Percentiles rank a stretch among this genome's conserved stretches.
phyloP scores from a whole-genome alignment of 371 early-diverging fungal species.

The Zychaea mexicana region DNA sequence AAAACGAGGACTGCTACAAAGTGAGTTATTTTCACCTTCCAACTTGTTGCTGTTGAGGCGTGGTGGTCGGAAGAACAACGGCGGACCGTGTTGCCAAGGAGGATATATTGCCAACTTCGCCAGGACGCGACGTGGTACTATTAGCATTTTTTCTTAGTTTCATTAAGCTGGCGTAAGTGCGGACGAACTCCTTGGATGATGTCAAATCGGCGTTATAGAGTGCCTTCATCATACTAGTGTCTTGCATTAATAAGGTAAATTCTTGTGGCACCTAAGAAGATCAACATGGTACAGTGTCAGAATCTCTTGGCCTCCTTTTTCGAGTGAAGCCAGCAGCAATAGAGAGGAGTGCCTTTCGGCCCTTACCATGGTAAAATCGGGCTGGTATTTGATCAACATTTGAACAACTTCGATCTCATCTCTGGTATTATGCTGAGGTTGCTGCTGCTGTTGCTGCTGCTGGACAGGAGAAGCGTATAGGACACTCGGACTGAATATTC shows the following conservation, averaged over 20 bases:
- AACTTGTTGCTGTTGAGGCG: constrained; percentile 5
- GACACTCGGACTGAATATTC: constrained; percentile 92
- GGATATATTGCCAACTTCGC: not conserved
- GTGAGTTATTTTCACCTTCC: no score
- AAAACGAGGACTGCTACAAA: not conserved
- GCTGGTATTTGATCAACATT: constrained; percentile 70
- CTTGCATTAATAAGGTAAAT: constrained; percentile 16
- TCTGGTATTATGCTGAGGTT: constrained; percentile 42
- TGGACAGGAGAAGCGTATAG: constrained; percentile 66
- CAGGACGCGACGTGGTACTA: not conserved
- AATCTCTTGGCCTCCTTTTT: not conserved
- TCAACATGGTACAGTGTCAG: not conserved
- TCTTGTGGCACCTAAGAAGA: constrained; percentile 26
- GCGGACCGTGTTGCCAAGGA: constrained; percentile 10
- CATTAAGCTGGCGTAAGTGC: constrained; percentile 15
- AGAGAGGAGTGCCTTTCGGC: not conserved
- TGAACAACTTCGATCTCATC: constrained; percentile 73
- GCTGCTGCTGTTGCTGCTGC: constrained; percentile 56
- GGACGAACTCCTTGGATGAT: constrained; percentile 26
- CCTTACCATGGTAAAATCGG: constrained; percentile 69
- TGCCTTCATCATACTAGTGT: constrained; percentile 23
- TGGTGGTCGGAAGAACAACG: constrained; percentile 2
- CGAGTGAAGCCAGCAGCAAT: not conserved
- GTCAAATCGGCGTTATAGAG: constrained; percentile 21
- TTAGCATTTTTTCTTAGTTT: constrained; percentile 21